Percentiles rank a stretch among this genome's conserved stretches.
Conservation (phyloP, 2,329 filamentous ascomycete species). For the Cytospora chrysosperma region DNA sequence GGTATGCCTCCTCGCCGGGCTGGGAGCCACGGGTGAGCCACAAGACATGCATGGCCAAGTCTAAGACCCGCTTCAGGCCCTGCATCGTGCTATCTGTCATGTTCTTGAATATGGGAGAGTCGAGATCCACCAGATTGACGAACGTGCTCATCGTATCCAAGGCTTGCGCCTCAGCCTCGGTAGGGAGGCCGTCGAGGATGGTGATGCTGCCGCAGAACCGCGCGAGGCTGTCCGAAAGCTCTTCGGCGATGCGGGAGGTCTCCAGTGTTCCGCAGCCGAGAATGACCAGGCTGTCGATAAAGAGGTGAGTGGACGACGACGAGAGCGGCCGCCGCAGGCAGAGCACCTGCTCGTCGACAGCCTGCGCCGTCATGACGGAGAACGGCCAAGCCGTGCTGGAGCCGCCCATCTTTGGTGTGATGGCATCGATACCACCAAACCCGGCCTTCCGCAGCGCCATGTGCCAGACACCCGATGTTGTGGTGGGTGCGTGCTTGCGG, state of each 20-base stretch:
- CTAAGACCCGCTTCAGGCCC: constrained; percentile 25
- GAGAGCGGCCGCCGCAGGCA: constrained; percentile 8
- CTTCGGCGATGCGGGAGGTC: background rate
- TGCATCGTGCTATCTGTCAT: constrained; percentile 25
- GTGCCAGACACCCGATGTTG: background rate
- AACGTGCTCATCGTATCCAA: constrained; percentile 20
- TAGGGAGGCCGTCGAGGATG: constrained; percentile 21
- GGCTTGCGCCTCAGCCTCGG: background rate
- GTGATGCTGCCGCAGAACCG: constrained; percentile 18
- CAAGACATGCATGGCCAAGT: constrained; percentile 23
- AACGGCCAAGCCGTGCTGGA: background rate
- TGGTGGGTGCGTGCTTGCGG: background rate
- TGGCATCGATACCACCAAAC: constrained; percentile 12
- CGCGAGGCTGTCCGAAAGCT: constrained; percentile 8
- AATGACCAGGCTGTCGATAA: constrained; percentile 27
- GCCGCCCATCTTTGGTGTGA: constrained; percentile 1
- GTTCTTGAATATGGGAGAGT: constrained; percentile 29
- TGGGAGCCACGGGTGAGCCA: constrained; percentile 28
- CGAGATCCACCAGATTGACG: constrained; percentile 30
- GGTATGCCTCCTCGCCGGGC: constrained; percentile 23
- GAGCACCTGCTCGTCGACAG: constrained; percentile 12
- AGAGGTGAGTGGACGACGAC: background rate
- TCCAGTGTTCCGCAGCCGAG: constrained; percentile 23
- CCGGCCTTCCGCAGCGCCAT: background rate
- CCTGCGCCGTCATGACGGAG: constrained; percentile 11